phyloP scores from a whole-genome alignment of 192 early-diverging fungal species.

The Lobosporangium transversale region DNA sequence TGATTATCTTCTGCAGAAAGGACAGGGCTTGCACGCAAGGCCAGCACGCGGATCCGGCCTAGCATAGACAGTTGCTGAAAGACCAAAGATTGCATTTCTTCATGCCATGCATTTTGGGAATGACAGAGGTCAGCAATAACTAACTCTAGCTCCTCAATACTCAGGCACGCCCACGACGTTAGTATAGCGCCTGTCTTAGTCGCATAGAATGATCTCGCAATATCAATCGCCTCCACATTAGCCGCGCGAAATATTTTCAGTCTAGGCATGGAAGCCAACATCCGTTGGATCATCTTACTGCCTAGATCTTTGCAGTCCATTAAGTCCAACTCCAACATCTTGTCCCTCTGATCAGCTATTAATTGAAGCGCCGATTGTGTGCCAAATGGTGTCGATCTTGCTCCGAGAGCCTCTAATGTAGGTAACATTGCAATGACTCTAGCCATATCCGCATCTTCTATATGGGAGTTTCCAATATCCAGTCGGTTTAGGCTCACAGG shows the following conservation, averaged over 20 bases:
- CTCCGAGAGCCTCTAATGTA: neutral
- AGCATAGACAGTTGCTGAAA: neutral
- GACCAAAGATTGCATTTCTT: neutral
- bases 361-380: neutral
- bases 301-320: neutral
- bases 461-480: constrained; percentile 23
- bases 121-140: neutral
- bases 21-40: neutral
- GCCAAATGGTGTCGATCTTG: constrained; percentile 11
- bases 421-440: constrained; percentile 10
- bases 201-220: neutral
- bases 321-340: neutral
- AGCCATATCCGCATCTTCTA: constrained; percentile 15
- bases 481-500: neutral
- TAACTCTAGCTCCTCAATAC: neutral
- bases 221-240: neutral
- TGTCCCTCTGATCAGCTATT: neutral
- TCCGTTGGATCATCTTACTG: neutral
- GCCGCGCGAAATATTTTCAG: neutral
- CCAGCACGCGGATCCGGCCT: neutral
- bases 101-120: neutral
- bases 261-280: neutral
- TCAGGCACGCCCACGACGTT: neutral
- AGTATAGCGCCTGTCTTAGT: neutral
- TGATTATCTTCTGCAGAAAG: neutral